Conservation (phyloP, 2,329 filamentous ascomycete species). For the Orbilia quercus region DNA sequence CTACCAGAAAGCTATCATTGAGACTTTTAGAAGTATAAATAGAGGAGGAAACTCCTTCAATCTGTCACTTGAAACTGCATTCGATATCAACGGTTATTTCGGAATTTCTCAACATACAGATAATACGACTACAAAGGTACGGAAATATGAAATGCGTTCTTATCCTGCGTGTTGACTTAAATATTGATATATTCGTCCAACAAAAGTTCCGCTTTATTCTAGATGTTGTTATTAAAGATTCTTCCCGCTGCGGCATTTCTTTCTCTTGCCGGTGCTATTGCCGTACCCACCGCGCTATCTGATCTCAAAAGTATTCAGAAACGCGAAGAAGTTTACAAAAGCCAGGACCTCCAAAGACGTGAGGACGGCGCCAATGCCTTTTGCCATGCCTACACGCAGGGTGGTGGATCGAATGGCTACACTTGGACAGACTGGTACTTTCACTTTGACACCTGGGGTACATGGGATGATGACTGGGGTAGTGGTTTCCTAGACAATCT, state of each 20-base stretch:
- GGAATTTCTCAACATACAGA: no score
- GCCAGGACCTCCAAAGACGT: not conserved
- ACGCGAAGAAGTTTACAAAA: not conserved
- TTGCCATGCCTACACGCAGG: not conserved
- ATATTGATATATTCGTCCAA: no score
- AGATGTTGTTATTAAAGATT: slow-evolving; percentile 1
- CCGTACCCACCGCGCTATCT: no score
- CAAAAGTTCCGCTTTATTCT: no score
- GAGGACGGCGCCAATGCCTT: not conserved
- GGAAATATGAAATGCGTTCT: no score
- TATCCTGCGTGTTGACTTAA: no score
- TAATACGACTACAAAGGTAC: no score
- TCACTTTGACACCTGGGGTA: slow-evolving; percentile 7
- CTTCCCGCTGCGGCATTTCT: not conserved
- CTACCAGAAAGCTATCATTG: no score
- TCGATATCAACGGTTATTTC: no score
- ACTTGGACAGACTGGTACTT: not conserved
- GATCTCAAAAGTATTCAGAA: not conserved
- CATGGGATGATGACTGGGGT: slow-evolving; percentile 27
- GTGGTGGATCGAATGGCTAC: not conserved
- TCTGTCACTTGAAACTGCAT: no score
- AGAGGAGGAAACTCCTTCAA: no score
- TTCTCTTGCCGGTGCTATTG: not conserved
- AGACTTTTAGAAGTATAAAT: no score
- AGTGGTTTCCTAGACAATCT: slow-evolving; percentile 19